phyloP scores from a whole-genome alignment of 768 basidiomycete species.

The Lactarius psammicola region DNA sequence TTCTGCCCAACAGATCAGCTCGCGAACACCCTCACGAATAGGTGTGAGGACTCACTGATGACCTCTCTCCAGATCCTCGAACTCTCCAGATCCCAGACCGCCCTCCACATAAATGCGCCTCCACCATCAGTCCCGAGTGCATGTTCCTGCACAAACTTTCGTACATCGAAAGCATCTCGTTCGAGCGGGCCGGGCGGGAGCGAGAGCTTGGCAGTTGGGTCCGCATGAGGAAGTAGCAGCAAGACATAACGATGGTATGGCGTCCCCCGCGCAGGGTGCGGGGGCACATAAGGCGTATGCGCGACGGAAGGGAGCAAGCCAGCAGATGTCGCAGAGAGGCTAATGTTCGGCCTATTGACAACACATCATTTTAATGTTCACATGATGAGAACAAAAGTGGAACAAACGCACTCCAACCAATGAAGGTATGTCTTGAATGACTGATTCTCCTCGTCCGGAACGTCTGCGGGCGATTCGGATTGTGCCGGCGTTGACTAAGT shows the following conservation, averaged over 20 bases:
- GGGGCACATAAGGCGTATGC: slow-evolving; percentile 81
- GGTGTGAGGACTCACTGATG: slow-evolving; percentile 54
- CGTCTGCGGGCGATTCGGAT: slow-evolving; percentile 48
- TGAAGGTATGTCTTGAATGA: slow-evolving; percentile 76
- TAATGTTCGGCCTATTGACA: slow-evolving; percentile 68
- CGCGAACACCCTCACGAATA: slow-evolving; percentile 5
- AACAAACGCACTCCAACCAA: slow-evolving; percentile 68
- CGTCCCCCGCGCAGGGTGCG: slow-evolving; percentile 87
- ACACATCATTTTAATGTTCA: slow-evolving; percentile 20
- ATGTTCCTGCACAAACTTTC: slow-evolving; percentile 58
- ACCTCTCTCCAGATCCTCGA: slow-evolving; percentile 62
- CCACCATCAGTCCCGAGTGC: slow-evolving; percentile 58
- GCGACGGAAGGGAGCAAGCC: slow-evolving; percentile 43
- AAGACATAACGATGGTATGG: slow-evolving; percentile 87
- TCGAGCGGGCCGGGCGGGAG: slow-evolving; percentile 33
- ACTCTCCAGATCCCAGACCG: slow-evolving; percentile 68
- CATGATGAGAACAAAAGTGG: slow-evolving; percentile 6
- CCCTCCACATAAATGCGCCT: slow-evolving; percentile 82
- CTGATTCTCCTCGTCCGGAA: slow-evolving; percentile 67
- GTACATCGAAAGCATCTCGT: slow-evolving; percentile 63
- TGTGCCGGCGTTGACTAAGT: slow-evolving; percentile 3
- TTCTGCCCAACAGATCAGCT: slow-evolving; percentile 34
- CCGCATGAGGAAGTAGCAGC: slow-evolving; percentile 70
- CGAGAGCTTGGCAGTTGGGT: slow-evolving; percentile 34
- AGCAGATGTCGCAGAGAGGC: slow-evolving; percentile 59